Evolutionary conservation across 305 asterid genomes (phyloP).

Genomic region (Solanum hybrid): DNA sequence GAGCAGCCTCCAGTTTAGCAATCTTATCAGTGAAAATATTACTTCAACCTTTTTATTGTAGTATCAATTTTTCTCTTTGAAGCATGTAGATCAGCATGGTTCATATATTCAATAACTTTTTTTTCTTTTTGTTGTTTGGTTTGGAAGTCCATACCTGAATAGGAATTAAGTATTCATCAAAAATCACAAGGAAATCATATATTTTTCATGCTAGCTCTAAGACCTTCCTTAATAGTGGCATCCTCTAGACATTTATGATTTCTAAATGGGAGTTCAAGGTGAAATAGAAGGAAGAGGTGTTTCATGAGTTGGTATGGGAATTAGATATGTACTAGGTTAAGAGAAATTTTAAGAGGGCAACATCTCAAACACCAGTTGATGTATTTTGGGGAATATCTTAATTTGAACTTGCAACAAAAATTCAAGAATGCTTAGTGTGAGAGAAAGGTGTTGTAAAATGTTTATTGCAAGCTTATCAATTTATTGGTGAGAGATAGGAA

Average conservation of each 20-base stretch:
- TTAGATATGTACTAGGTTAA: not conserved
- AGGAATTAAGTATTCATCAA: not conserved
- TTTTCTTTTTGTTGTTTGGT: not conserved
- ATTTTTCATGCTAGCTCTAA: not conserved
- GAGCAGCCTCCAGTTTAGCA: not conserved
- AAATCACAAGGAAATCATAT: not conserved
- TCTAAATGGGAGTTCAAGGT: not conserved
- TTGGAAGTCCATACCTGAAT: not conserved
- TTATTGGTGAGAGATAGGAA: not conserved
- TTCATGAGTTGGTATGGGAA: not conserved
- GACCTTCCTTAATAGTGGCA: not conserved
- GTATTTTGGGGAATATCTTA: not conserved
- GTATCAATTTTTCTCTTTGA: not conserved
- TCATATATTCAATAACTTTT: not conserved
- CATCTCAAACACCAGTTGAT: no score
- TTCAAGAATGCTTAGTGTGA: not conserved
- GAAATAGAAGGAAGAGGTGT: not conserved
- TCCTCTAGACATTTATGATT: not conserved
- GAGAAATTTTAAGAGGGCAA: not conserved
- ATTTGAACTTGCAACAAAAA: not conserved
- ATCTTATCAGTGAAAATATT: not conserved
- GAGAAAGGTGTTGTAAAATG: not conserved
- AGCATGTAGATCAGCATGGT: not conserved
- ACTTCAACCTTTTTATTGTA: no score
- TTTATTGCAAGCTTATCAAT: not conserved